These are phyloP conservation scores for Tylopilus sp. DNA, from an alignment of 1,284 basidiomycete genomes.

Conservation along the genomic window DNA sequence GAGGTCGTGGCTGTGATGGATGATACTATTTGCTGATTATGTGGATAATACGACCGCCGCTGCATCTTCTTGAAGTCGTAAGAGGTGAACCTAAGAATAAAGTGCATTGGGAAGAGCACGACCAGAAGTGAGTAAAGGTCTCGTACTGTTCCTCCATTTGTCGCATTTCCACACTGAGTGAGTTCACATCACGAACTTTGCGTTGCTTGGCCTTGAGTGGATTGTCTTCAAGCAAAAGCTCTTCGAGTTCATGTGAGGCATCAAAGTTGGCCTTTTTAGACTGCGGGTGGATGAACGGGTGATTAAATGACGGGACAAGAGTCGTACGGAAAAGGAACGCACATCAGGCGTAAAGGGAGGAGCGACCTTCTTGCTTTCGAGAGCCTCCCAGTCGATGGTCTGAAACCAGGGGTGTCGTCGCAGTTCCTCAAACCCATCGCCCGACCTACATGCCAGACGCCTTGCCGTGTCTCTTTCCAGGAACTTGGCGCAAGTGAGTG, in stretches of 20 bases:
- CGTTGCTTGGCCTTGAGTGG: slow-evolving; percentile 93
- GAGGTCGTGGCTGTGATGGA: slow-evolving; percentile 45
- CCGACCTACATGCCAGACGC: slow-evolving; percentile 79
- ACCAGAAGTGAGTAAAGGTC: slow-evolving; percentile 14
- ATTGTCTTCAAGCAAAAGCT: slow-evolving; percentile 93
- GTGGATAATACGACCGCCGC: slow-evolving; percentile 77
- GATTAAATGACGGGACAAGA: not conserved
- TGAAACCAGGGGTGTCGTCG: slow-evolving; percentile 86
- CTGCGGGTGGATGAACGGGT: slow-evolving; percentile 39
- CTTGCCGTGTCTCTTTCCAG: slow-evolving; percentile 82
- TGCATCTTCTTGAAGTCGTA: slow-evolving; percentile 85
- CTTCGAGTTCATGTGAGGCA: slow-evolving; percentile 97
- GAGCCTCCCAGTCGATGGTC: slow-evolving; percentile 79
- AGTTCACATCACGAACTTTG: slow-evolving; percentile 81
- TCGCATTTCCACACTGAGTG: slow-evolving; percentile 85
- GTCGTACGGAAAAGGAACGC: slow-evolving; percentile 31
- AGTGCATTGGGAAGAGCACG: not conserved
- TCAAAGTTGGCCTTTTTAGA: slow-evolving; percentile 98
- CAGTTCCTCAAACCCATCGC: slow-evolving; percentile 77
- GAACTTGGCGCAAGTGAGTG: slow-evolving; percentile 46
- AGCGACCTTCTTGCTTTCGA: slow-evolving; percentile 76
- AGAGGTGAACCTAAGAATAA: slow-evolving; percentile 58
- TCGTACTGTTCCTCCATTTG: slow-evolving; percentile 98
- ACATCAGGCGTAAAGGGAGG: slow-evolving; percentile 94
- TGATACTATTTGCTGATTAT: slow-evolving; percentile 63